Base-by-base conservation (phyloP, 371 early-diverging fungal genomes). In the Mycotypha africana region DNA sequence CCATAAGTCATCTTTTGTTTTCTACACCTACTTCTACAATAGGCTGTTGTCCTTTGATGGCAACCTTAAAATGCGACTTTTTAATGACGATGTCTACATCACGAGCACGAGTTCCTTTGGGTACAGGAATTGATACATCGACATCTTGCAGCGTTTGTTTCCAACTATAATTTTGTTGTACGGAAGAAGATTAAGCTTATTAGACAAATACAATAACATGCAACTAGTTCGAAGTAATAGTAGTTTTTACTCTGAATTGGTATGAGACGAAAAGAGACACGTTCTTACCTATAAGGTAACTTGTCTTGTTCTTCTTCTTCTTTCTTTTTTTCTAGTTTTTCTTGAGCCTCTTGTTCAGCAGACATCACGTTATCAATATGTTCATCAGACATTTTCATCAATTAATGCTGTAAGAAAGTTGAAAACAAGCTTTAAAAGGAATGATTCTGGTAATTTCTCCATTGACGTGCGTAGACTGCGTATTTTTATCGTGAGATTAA, bases 111-210 rank as follows among this genome's bases (percentile, higher is more conserved):
- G 87, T 90, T 16, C 91, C 91, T 32, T 79, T 76, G 9, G 89
- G 86, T 10, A 95, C 78, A 4, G 84, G 69, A n/a, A 91, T 63
- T 0, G 76, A 66, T 5, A 95, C 45, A 49, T 88, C 89, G 1
- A 95, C 89, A 30, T 95, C 93, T 49, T 74, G 74, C 45, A 95
- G 70, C 1, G 91, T 91, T 65, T 95, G 95, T 42, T 68, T 79
- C 93, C 93, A 93, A 34, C 67, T 72, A 70, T 30, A 9, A 24
- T 10, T 24, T n/a, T n/a, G n/a, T n/a, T 19, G 8, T 12, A 17
- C n/a, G 16, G 17, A 21, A 25, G 25, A 23, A 8, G 2, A 3
- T 28, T 19, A n/a, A n/a, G n/a, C n/a, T n/a, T n/a, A n/a, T 14
- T n/a, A n/a, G 14, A 42, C 6, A 16, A 23, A 39, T 12, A 45